Evolutionary conservation across 148 eudicot genomes (phyloP), one percentile per base, ranked within the genome.

Genomic region (Vaccinium macrocarpon): DNA sequence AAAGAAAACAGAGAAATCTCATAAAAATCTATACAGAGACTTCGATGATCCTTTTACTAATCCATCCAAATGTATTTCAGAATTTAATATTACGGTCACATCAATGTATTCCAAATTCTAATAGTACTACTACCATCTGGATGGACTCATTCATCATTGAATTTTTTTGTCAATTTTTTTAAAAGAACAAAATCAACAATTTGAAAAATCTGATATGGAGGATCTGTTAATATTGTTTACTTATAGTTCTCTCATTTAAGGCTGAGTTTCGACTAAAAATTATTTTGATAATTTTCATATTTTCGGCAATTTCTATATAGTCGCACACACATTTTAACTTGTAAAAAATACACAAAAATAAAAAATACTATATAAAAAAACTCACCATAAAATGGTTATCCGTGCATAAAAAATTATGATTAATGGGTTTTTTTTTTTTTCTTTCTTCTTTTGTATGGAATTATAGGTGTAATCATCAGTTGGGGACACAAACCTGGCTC

Each of bases 401-500:
- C 7, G 46, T 42, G 46, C 6, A 42, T 42, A 42, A 42, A 42
- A 42, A 42, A 4, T 42, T 5, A 42, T 0, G 59, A 14, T 55
- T 16, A 55, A 55, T 55, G 57, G 19, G 16, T 0, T 14, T 14
- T 53, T 55, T 55, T 53, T 14, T 16, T 56, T 16, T 56, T 18
- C 46, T 42, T 35, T 35, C 38, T 35, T 35, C n/a, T n/a, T 57
- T 1, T 57, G 6, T 19, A 57, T 1, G 8, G 25, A n/a, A 62
- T 32, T 70, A 70, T 29, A 0, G 75, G 18, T 27, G 1, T 27
- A 4, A 14, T 64, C 0, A 68, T 12, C 38, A 6, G 35, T 70
- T 12, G 75, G 14, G 42, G 57, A 79, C 12, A 66, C 46, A 12
- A 42, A 91, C 92, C 98, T 92, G 35, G 98, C 98, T 84, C 98